phyloP scores from a whole-genome alignment of 106 monocot species.

The Apostasia shenzhenica region DNA sequence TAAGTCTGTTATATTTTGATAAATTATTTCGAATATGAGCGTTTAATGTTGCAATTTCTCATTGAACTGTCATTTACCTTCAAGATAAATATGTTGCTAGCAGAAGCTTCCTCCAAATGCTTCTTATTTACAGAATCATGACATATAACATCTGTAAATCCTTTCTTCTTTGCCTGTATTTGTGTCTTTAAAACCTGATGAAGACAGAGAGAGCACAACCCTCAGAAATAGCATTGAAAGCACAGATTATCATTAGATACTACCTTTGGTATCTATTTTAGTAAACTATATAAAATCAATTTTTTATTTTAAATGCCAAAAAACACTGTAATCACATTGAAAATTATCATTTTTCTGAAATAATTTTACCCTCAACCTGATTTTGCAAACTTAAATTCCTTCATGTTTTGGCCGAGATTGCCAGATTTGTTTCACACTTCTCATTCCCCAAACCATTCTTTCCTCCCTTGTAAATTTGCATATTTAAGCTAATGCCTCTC shows the following conservation, averaged over 20 bases:
- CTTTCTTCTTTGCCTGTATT: slow-evolving; percentile 4
- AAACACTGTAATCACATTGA: too few relatives aligned
- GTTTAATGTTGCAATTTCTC: background rate
- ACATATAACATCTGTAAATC: slow-evolving; percentile 15
- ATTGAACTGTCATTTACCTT: slow-evolving; percentile 37
- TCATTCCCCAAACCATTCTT: too few relatives aligned
- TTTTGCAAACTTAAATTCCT: too few relatives aligned
- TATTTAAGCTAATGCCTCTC: too few relatives aligned
- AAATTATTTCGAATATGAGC: background rate
- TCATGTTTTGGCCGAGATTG: too few relatives aligned
- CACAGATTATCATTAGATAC: background rate
- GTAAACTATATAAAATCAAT: too few relatives aligned
- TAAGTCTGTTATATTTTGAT: background rate
- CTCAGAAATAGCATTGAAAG: background rate
- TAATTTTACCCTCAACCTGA: too few relatives aligned
- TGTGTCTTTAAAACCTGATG: slow-evolving; percentile 21
- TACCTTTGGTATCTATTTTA: too few relatives aligned
- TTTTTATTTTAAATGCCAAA: too few relatives aligned
- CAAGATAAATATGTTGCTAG: slow-evolving; percentile 77
- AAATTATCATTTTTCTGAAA: too few relatives aligned
- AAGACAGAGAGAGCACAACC: background rate
- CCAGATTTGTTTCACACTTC: too few relatives aligned
- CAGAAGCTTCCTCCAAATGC: slow-evolving; percentile 73
- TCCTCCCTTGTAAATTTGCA: too few relatives aligned
- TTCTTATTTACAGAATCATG: slow-evolving; percentile 56